Base-by-base conservation (phyloP, 2,329 filamentous ascomycete species). In the Elsinoe ampelina region DNA sequence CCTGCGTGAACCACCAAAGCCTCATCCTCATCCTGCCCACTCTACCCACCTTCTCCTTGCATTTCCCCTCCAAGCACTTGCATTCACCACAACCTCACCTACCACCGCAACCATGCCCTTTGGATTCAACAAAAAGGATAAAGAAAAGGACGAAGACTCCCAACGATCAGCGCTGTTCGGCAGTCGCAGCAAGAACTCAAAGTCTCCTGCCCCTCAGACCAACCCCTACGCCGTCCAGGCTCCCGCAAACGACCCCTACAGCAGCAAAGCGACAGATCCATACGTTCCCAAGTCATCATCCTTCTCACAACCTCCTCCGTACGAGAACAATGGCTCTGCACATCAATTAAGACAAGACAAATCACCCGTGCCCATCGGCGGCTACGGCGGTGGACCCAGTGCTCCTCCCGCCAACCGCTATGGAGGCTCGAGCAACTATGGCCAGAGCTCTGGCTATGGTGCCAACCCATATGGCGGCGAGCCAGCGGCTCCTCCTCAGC, bases 91-190 rank as follows among this genome's bases (percentile, higher is more conserved):
- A 54, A 38, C 17, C 19, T 54, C 50, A 54, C 11, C 52, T 35
- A 43, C 17, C 82, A 56, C 39, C 36, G 82, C 0, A 77, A 64
- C 7, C 56, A 70, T 68, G 64, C 63, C 63, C 10, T 73, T 75
- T 65, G 73, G 74, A 38, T 73, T 81, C 63, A 69, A 73, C 60
- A 80, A 79, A 67, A 67, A 69, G 62, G 68, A 71, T 57, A 83
- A 82, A 67, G 76, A 73, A 60, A 74, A 74, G 61, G 73, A 74
- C 59, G 76, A 72, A 64, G 79, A 79, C 61, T 70, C 70, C 38
- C 76, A 73, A 67, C 78, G 80, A 67, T 73, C 72, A 57, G 78
- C 80, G n/a, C 77, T 84, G 32, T 84, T 84, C 63, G 79, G 80
- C 61, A 73, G 73, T 61, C 72, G 77, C 61, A 76, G 74, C 52